Base-by-base conservation (phyloP, 306 rosid species). In the Lathyrus tuberosus region DNA sequence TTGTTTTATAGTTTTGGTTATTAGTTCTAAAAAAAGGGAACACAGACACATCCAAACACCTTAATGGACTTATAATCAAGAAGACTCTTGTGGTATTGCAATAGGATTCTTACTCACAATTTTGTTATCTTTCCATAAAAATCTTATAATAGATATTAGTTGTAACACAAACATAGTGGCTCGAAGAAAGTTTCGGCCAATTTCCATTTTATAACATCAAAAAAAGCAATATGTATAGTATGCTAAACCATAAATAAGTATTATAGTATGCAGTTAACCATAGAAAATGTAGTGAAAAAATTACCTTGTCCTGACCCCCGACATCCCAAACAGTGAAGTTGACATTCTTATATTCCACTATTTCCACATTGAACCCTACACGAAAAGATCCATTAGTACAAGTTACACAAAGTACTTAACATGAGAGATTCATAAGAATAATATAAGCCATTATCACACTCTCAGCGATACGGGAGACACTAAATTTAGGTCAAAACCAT, bases 261-360 rank as follows among this genome's bases (percentile, higher is more conserved):
- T 44, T 54, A 15, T 46, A 42, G 51, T 44, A 31, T 5, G 37
- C 37, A 31, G 31, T 68, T 44, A 28, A 8, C n/a, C 35, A 44
- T 6, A 56, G 51, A 52, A 11, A 51, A 47, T 7, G 56, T 15
- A 16, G 26, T 28, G 11, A 43, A 37, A 43, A 40, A 33, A 4
- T 49, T 77, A 92, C 98, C 95, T 89, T 89, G 86, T 89, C 96
- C 77, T 92, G 96, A 46, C 96, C 98, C 40, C 96, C 97, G 2
- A 92, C 98, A 86, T 92, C 98, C 98, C 96, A 92, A 71, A 92
- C 96, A 49, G 98, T 92, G 77, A 92, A 92, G 85, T 96, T 92
- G 76, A 92, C 89, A 84, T 92, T 92, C 86, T 92, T 92, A 52
- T 92, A 89, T 77, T 89, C 95, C 77, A 89, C 96, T 9, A 96